Evolutionary conservation across 441 rosid species (phyloP).

Genomic region (Populus hybrid): DNA sequence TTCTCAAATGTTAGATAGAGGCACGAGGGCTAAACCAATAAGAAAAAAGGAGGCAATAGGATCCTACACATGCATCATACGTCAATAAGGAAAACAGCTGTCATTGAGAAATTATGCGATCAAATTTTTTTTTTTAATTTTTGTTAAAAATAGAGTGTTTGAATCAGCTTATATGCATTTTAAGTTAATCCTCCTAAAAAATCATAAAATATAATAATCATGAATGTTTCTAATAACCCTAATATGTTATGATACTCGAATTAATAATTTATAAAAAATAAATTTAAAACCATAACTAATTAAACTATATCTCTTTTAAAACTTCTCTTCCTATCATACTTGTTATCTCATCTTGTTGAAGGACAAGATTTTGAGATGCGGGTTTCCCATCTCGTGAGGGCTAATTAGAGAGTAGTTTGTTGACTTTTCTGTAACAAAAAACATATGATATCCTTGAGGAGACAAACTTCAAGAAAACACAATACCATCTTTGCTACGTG

Average conservation of each 20-base stretch:
- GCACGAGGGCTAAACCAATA: not conserved
- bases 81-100: not conserved
- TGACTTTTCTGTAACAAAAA: not conserved
- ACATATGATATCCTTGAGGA: not conserved
- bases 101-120: not conserved
- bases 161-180: fast-evolving
- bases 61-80: not conserved
- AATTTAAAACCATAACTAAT: no score
- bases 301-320: fast-evolving
- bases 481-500: not conserved
- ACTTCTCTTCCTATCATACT: no score
- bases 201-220: no score
- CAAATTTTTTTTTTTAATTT: no score
- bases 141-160: no score
- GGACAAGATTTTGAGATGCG: not conserved
- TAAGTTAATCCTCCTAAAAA: fast-evolving
- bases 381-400: not conserved
- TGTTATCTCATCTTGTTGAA: not conserved
- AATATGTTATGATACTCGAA: fast-evolving
- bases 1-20: not conserved
- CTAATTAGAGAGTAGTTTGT: not conserved
- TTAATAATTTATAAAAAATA: no score
- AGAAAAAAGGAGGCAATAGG: not conserved
- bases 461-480: no score
- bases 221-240: fast-evolving